Conservation (phyloP, 306 rosid genomes). For the Luffa aegyptiaca region DNA sequence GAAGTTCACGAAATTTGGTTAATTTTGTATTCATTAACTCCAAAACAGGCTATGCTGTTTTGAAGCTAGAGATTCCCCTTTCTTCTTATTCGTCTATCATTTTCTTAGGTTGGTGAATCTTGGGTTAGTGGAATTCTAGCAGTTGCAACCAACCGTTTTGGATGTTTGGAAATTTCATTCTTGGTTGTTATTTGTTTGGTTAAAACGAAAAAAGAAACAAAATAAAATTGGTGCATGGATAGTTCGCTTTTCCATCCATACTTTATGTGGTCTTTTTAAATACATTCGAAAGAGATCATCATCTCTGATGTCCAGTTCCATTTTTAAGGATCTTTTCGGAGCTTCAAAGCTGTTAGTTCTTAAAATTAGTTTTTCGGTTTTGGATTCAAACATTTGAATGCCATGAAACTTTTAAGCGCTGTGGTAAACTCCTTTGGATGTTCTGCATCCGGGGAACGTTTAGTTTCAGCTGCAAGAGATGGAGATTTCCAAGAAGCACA, state of each 20-base stretch:
- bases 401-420: constrained; percentile 59
- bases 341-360: not conserved
- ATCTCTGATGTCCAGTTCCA: not conserved
- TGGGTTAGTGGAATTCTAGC: constrained; percentile 22
- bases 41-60: not conserved
- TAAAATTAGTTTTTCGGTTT: not conserved
- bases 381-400: constrained; percentile 4
- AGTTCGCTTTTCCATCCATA: not conserved
- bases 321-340: not conserved
- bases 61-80: not conserved
- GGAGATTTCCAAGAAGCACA: constrained; percentile 96
- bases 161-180: constrained; percentile 14
- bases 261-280: not conserved
- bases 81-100: not conserved
- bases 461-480: constrained; percentile 98
- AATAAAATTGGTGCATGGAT: not conserved
- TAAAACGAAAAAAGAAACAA: not conserved
- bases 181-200: constrained; percentile 41
- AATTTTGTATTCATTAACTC: not conserved
- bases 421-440: constrained; percentile 97
- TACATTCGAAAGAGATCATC: not conserved
- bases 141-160: constrained; percentile 33
- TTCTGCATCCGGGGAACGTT: constrained; percentile 94
- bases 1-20: constrained; percentile 33
- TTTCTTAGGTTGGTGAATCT: constrained; percentile 1